Evolutionary conservation across 805 yeast genomes (phyloP), one percentile per base, ranked within the genome.

Genomic region (Cyberlindnera maritima): DNA sequence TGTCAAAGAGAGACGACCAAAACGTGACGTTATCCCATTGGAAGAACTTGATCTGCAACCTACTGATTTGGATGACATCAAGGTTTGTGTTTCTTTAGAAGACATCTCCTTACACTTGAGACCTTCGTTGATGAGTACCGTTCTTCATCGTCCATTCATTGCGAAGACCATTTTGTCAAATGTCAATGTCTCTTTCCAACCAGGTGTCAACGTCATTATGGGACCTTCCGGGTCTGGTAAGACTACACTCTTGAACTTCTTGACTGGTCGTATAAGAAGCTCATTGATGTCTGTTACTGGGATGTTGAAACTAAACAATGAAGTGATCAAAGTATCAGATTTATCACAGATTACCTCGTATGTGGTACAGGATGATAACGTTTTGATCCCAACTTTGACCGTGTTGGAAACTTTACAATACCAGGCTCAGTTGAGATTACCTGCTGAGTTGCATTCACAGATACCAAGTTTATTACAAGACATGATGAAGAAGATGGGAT

Each of bases 181-280:
- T 20, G 65, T 68, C 19, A 80, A 89, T 6, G 72, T 92, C 41
- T 72, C 76, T 7, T 96, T 84, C 5, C 76, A 77, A 42, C 96
- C 97, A 1, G 80, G 83, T 14, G 68, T 86, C 10, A 85, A 83
- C 58, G 88, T 83, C 4, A 83, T 85, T 37, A 77, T 85, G 82
- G 94, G 94, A 0, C 91, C 92, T 0, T 84, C 90, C 1, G 92
- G 92, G 0, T 80, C 86, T 0, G 94, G 92, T 10, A 85, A 85
- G 58, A 81, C 89, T 0, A 79, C 91, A 0, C 60, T 86, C 37
- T 64, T 85, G 52, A 85, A 83, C 58, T 65, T 74, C 32, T 66
- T 85, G 17, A 81, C 94, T 18, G 80, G 82, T 19, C 70, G 94
- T 43, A 67, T 54, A 34, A 61, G 45, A 60, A 69, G 41, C 7